These are phyloP conservation scores for Bisporella sp. DNA, from an alignment of 2,329 filamentous ascomycete species.

Conservation along the genomic window DNA sequence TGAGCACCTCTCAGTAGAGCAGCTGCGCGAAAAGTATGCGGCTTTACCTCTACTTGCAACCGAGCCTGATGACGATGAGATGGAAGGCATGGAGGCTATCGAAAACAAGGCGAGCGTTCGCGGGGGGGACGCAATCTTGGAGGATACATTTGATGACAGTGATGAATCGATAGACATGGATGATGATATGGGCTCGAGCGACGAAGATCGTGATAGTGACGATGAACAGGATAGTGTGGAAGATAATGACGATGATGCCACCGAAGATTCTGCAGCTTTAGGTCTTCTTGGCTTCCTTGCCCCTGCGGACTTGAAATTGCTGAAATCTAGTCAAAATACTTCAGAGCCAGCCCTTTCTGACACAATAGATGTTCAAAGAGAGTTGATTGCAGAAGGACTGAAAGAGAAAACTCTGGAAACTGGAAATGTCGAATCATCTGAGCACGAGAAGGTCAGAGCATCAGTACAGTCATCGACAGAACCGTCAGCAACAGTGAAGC, in stretches of 20 bases:
- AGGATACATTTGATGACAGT: conserved; percentile 37
- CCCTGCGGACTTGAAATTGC: conserved; percentile 26
- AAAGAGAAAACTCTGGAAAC: neutral
- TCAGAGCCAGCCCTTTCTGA: neutral
- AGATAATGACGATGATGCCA: conserved; percentile 23
- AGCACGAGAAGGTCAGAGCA: no score
- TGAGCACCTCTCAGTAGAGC: conserved; percentile 61
- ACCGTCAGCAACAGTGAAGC: conserved; percentile 1
- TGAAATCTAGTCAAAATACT: conserved; percentile 16
- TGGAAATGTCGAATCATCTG: neutral
- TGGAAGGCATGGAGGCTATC: conserved; percentile 22
- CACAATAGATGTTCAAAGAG: neutral
- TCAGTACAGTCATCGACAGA: no score
- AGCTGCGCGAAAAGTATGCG: conserved; percentile 62
- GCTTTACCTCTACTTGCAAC: conserved; percentile 43
- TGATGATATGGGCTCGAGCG: conserved; percentile 55
- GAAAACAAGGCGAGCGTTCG: conserved; percentile 20
- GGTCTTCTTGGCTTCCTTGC: conserved; percentile 26
- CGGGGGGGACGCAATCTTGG: conserved; percentile 15
- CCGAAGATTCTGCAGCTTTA: conserved; percentile 37
- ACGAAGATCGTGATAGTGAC: conserved; percentile 38
- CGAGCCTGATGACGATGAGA: conserved; percentile 25
- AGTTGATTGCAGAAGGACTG: neutral
- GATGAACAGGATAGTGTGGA: conserved; percentile 31
- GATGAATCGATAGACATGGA: conserved; percentile 66